Base-by-base conservation (phyloP, 345 rosid species). In the Aquilaria sinensis region DNA sequence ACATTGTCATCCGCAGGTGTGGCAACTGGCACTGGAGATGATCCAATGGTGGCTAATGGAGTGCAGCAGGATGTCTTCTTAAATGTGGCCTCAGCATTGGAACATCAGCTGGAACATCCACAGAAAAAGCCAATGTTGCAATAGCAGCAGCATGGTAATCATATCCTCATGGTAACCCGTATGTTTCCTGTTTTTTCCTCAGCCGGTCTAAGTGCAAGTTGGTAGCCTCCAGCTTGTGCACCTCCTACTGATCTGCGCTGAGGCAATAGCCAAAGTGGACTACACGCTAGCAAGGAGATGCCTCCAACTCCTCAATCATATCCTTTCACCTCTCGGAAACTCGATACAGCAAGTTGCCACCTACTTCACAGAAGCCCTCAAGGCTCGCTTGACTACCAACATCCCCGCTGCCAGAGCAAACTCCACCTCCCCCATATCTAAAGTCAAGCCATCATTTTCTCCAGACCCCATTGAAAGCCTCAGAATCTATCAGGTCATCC, bases 311-410 rank as follows among this genome's bases (percentile, higher is more conserved):
- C 86, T 85, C 15, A 83, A 82, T 65, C 69, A 76, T 14, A 81
- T 85, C 5, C 88, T 77, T 11, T 59, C 84, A 4, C 86, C 88
- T 0, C 75, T 85, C 0, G 88, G 91, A 1, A 81, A 81, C 61
- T 78, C 91, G 45, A 83, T 85, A 88, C 84, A 85, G 62, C 67
- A 88, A 2, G 91, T 85, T 6, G 91, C 88, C 11, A 60, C 88
- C 61, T 85, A 80, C 72, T 83, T 83, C 84, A 77, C 88, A 3
- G 84, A 85, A 47, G 88, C 91, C 14, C 70, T 83, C 2, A 83
- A 74, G 88, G 56, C 83, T 80, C 11, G 75, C 86, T 3, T 74
- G 79, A 56, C 78, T 84, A 1, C 65, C 43, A 37, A 0, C 43
- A 37, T 23, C 23, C 23, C 23, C 23, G 23, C 23, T 23, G 23